Percentiles rank a stretch among this genome's conserved stretches.
Conservation (phyloP, 2,329 filamentous ascomycete genomes). For the Paracamarosporium sp. region DNA sequence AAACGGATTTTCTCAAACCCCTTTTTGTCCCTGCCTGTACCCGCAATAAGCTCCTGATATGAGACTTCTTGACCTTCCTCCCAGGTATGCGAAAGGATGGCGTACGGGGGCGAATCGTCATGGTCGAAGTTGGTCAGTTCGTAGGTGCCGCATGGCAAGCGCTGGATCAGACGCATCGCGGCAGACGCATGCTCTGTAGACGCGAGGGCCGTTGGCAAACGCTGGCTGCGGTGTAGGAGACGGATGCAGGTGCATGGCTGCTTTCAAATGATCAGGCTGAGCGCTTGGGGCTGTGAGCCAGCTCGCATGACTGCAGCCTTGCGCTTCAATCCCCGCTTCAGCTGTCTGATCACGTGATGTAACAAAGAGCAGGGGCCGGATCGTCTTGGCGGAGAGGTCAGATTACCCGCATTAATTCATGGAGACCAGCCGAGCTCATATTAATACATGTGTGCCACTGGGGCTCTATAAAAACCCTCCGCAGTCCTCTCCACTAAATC, state of each 20-base stretch:
- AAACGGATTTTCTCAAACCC: neutral
- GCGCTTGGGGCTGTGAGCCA: slow-evolving; percentile 1
- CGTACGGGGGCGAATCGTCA: slow-evolving; percentile 17
- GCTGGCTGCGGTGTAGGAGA: slow-evolving; percentile 1
- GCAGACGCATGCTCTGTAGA: slow-evolving; percentile 2
- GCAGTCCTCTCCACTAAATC: neutral
- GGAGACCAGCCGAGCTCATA: too few species aligned
- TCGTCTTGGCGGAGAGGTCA: neutral
- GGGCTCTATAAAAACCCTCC: neutral
- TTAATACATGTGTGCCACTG: slow-evolving; percentile 2
- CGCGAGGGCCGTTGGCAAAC: slow-evolving; percentile 1
- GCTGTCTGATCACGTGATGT: neutral
- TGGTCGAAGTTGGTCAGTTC: slow-evolving; percentile 2
- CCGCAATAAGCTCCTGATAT: slow-evolving; percentile 20
- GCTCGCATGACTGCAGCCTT: too few species aligned
- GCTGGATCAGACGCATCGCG: slow-evolving; percentile 1
- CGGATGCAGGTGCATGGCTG: neutral
- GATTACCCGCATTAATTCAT: neutral
- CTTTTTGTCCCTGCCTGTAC: neutral
- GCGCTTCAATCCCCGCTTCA: neutral
- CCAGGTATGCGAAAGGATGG: slow-evolving; percentile 44
- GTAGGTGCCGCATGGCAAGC: neutral
- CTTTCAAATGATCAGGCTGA: slow-evolving; percentile 2
- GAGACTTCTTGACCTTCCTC: slow-evolving; percentile 29
- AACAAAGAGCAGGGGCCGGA: neutral